Conservation (phyloP, 164 flowering plant species). For the Stephania cephalantha region DNA sequence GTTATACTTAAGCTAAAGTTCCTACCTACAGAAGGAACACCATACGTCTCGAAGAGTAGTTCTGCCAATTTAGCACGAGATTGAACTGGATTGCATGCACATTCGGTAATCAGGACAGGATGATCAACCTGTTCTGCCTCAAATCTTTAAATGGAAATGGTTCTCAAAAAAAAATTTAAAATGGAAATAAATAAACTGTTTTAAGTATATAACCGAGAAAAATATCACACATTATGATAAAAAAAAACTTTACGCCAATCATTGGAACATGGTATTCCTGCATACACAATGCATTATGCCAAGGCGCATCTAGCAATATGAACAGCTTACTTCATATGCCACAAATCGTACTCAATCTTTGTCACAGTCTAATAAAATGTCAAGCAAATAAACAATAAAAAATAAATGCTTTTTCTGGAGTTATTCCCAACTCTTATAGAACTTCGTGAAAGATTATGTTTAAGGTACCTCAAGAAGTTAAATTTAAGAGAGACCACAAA, state of each 20-base stretch:
- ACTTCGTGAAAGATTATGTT: not conserved
- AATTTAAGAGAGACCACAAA: not conserved
- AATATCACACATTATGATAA: not conserved
- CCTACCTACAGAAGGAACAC: conserved; percentile 92
- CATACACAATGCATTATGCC: not conserved
- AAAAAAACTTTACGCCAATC: not conserved
- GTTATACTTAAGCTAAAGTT: not conserved
- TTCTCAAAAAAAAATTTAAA: not conserved
- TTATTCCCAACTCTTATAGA: not conserved
- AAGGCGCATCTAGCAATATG: not conserved
- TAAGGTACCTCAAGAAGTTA: not conserved
- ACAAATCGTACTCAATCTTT: not conserved
- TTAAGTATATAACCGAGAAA: not conserved
- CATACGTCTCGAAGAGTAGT: conserved; percentile 93
- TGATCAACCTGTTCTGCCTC: conserved; percentile 86
- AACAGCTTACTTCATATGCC: not conserved
- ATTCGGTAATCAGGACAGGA: conserved; percentile 92
- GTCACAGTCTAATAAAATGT: not conserved
- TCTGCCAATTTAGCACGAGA: conserved; percentile 99
- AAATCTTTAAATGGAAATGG: conserved; percentile 11
- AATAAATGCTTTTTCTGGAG: not conserved
- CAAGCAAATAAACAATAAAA: not conserved
- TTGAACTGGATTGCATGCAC: conserved; percentile 88
- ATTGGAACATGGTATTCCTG: not conserved
- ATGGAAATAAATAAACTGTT: conserved; percentile 15